Evolutionary conservation across 495 filamentous ascomycete genomes (phyloP).

Genomic region (Stereocaulon alpinum): DNA sequence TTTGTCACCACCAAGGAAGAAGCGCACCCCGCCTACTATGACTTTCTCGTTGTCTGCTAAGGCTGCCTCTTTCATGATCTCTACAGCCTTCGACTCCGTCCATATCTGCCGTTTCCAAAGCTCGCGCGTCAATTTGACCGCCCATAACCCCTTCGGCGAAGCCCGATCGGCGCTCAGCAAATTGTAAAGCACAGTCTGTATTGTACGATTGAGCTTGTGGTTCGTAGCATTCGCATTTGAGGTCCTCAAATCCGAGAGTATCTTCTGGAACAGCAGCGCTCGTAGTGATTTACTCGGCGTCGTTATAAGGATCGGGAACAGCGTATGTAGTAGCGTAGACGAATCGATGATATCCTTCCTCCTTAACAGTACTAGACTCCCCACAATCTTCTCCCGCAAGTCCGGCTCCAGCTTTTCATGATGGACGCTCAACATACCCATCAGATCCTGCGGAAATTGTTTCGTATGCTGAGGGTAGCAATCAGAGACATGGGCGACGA

Average conservation of each 20-base stretch:
- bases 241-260: conserved; percentile 76
- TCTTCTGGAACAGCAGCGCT: conserved; percentile 76
- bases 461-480: conserved; percentile 76
- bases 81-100: conserved; percentile 78
- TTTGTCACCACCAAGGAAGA: conserved; percentile 92
- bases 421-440: conserved; percentile 65
- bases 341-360: conserved; percentile 91
- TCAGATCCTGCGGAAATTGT: conserved; percentile 70
- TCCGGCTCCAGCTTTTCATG: conserved; percentile 72
- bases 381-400: conserved; percentile 86
- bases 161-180: conserved; percentile 74
- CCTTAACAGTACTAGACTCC: conserved; percentile 73
- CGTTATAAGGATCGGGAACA: conserved; percentile 82
- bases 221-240: conserved; percentile 78
- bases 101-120: conserved; percentile 83
- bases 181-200: conserved; percentile 88
- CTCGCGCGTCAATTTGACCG: conserved; percentile 79
- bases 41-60: conserved; percentile 84
- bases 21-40: conserved; percentile 71
- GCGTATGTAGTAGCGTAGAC: conserved; percentile 61
- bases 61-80: conserved; percentile 86
- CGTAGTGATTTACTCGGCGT: conserved; percentile 83
- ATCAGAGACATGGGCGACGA: conserved; percentile 85
- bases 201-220: conserved; percentile 82
- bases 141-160: conserved; percentile 84